These are phyloP conservation scores for Aureobasidium sp. DNA, from an alignment of 2,329 filamentous ascomycete species.

Conservation along the genomic window DNA sequence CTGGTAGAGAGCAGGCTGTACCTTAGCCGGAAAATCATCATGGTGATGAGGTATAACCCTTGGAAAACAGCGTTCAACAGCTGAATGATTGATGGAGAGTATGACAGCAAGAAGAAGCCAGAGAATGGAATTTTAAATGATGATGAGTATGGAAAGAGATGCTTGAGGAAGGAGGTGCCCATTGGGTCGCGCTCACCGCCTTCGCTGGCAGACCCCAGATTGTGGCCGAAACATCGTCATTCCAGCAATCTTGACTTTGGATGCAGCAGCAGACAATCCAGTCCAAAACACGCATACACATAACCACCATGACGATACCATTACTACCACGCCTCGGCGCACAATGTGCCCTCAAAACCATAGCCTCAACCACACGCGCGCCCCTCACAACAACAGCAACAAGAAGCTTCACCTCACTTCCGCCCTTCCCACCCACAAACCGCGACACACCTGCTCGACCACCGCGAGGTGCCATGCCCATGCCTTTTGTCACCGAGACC, in stretches of 20 bases:
- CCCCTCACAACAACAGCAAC: not conserved
- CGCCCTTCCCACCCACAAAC: slow-evolving; percentile 21
- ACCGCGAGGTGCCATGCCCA: slow-evolving; percentile 37
- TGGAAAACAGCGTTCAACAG: not conserved
- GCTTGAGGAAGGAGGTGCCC: not conserved
- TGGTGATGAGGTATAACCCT: not conserved
- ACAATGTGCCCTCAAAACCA: not conserved
- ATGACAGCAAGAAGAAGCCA: not conserved
- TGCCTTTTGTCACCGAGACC: slow-evolving; percentile 46
- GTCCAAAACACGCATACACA: not conserved
- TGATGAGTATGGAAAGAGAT: too few species aligned
- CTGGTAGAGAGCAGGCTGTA: not conserved
- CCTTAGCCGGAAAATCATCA: not conserved
- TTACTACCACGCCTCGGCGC: slow-evolving; percentile 4
- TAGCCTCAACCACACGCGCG: not conserved
- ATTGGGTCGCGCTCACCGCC: not conserved
- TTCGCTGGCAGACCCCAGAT: not conserved
- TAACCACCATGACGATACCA: not conserved
- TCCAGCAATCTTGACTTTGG: not conserved
- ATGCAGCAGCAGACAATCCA: not conserved
- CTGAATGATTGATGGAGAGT: not conserved
- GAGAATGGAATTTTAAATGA: not conserved
- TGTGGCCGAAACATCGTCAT: not conserved
- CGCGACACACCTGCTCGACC: slow-evolving; percentile 22
- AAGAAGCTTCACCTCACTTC: slow-evolving; percentile 16